Evolutionary conservation across 306 rosid species (phyloP).

Genomic region (Albizia julibrissin): DNA sequence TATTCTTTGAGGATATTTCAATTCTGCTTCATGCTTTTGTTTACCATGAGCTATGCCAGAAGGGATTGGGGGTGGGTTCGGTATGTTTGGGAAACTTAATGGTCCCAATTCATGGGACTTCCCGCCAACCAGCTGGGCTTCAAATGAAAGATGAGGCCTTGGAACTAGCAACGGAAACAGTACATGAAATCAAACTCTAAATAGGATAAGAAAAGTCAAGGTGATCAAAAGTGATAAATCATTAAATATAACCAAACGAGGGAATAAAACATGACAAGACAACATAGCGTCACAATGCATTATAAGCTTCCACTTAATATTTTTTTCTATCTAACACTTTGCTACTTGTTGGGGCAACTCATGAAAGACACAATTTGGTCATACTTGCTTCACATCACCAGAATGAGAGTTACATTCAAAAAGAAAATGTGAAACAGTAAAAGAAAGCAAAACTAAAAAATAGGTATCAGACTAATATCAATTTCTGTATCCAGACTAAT

Average conservation of each 20-base stretch:
- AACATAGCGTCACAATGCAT: not conserved
- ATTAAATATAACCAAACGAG: slow-evolving; percentile 19
- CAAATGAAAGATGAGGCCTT: slow-evolving; percentile 94
- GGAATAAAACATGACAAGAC: not conserved
- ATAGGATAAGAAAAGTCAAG: slow-evolving; percentile 18
- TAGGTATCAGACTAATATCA: no score
- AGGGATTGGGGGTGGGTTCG: slow-evolving; percentile 53
- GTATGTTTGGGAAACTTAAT: slow-evolving; percentile 76
- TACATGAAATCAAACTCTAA: slow-evolving; percentile 32
- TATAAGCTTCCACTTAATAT: slow-evolving; percentile 1
- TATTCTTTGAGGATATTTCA: slow-evolving; percentile 86
- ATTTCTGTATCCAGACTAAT: no score
- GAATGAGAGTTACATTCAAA: not conserved
- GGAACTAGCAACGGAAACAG: slow-evolving; percentile 66
- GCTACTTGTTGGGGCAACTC: not conserved
- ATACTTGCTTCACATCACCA: slow-evolving; percentile 9
- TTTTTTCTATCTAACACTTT: not conserved
- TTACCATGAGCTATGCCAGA: slow-evolving; percentile 65
- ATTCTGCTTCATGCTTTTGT: slow-evolving; percentile 92
- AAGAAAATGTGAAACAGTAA: not conserved
- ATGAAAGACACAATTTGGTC: not conserved
- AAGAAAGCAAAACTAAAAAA: not conserved
- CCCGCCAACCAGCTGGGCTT: slow-evolving; percentile 94
- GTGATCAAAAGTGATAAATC: slow-evolving; percentile 10
- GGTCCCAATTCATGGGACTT: slow-evolving; percentile 82